These are phyloP conservation scores for Lunularia cruciata DNA, from an alignment of 225 moss, liverwort and hornwort species.

Conservation along the genomic window DNA sequence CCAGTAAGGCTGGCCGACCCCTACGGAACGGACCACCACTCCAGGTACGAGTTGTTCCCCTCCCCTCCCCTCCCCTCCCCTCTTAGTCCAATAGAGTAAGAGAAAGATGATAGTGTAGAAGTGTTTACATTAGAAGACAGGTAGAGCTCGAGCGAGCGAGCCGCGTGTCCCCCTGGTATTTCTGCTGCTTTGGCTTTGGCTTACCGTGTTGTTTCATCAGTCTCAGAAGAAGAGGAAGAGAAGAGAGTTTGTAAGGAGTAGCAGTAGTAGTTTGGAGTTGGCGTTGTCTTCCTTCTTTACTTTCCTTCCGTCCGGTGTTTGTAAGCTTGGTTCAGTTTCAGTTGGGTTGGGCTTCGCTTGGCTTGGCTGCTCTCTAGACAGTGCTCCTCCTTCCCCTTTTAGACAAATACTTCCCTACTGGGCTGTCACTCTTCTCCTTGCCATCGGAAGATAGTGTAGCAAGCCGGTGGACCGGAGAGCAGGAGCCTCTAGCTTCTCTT, in stretches of 20 bases:
- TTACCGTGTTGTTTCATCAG: slow-evolving; percentile 15
- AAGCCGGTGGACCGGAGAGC: slow-evolving; percentile 15
- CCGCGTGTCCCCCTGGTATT: slow-evolving; percentile 4
- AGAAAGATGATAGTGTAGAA: too few species aligned
- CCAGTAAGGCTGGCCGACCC: too few species aligned
- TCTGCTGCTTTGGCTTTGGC: slow-evolving; percentile 1
- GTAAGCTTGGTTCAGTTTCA: too few species aligned
- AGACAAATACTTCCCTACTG: slow-evolving; percentile 2
- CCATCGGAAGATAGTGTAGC: slow-evolving; percentile 8
- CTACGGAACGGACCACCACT: not conserved
- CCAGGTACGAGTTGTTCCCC: not conserved
- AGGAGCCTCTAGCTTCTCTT: not conserved
- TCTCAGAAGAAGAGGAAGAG: not conserved
- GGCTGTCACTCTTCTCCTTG: slow-evolving; percentile 9
- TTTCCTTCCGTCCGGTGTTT: not conserved
- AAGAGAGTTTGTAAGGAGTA: not conserved
- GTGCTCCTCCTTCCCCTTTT: not conserved
- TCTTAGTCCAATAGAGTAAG: not conserved
- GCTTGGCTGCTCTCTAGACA: not conserved
- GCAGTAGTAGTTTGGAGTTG: not conserved
- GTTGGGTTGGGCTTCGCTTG: too few species aligned
- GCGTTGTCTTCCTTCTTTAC: not conserved
- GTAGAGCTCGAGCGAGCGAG: slow-evolving; percentile 1
- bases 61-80: not conserved
- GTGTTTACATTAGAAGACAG: too few species aligned